Evolutionary conservation across 495 filamentous ascomycete species (phyloP).

Genomic region (Hypoxylon fragiforme): DNA sequence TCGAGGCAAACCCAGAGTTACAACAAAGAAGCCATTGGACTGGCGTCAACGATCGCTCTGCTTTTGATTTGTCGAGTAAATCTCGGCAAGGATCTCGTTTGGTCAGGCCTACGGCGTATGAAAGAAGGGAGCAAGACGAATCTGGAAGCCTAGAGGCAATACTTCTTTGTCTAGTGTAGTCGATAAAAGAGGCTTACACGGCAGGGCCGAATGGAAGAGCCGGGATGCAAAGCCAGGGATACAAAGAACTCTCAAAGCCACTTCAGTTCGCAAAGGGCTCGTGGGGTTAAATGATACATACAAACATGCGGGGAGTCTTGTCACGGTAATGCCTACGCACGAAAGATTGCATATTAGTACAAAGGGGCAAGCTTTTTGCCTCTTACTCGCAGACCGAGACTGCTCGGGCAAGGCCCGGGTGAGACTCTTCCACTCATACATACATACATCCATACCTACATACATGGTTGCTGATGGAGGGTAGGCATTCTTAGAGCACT

Average conservation of each 20-base stretch:
- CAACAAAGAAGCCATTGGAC: constrained; percentile 16
- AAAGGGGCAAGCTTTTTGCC: constrained; percentile 21
- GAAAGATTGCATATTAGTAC: constrained; percentile 7
- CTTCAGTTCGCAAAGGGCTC: background rate
- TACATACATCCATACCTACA: no score
- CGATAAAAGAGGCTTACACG: constrained; percentile 15
- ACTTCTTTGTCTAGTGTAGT: constrained; percentile 13
- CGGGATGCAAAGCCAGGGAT: constrained; percentile 2
- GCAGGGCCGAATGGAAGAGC: constrained; percentile 13
- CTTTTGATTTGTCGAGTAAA: constrained; percentile 5
- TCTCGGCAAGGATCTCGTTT: constrained; percentile 2
- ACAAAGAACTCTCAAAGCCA: constrained; percentile 22
- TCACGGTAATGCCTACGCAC: constrained; percentile 4
- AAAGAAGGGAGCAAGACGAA: constrained; percentile 17
- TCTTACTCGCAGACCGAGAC: constrained; percentile 10
- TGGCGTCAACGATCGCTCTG: constrained; percentile 9
- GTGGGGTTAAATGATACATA: constrained; percentile 18
- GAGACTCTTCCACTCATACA: constrained; percentile 10
- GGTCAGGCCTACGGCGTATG: background rate
- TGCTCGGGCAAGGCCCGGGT: constrained; percentile 10
- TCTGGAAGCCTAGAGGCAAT: constrained; percentile 2
- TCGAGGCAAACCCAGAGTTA: constrained; percentile 3
- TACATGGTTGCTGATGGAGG: no score
- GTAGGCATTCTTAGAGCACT: no score
- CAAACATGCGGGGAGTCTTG: constrained; percentile 1